phyloP scores from a whole-genome alignment of 2,329 filamentous ascomycete species.

The Diaporthe nobilis region DNA sequence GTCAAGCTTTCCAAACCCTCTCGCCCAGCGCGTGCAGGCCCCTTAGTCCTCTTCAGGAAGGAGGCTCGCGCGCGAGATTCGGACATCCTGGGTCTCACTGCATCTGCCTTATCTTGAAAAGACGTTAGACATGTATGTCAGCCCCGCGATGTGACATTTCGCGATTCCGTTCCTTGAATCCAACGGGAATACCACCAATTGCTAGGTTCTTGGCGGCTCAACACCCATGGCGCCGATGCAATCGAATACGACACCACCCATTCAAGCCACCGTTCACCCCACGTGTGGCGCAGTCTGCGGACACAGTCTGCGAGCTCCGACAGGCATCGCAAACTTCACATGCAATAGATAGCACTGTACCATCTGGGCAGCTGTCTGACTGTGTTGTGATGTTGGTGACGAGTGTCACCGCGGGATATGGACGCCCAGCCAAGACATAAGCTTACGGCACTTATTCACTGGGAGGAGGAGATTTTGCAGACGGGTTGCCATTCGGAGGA shows the following conservation, averaged over 20 bases:
- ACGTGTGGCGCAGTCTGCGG: slow-evolving; percentile 25
- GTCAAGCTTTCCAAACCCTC: slow-evolving; percentile 7
- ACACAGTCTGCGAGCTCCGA: slow-evolving; percentile 6
- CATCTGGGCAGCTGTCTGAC: slow-evolving; percentile 6
- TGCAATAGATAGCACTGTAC: neutral
- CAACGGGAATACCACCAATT: neutral
- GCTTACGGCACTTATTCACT: neutral
- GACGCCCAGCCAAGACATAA: neutral
- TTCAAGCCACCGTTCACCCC: slow-evolving; percentile 24
- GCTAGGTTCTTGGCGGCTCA: neutral
- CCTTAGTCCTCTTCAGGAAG: slow-evolving; percentile 26
- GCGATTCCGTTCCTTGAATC: neutral
- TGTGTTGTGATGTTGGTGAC: neutral
- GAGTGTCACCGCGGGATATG: neutral
- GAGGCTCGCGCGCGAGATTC: slow-evolving; percentile 14
- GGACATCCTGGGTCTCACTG: slow-evolving; percentile 30
- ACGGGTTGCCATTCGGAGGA: neutral
- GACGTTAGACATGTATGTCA: slow-evolving; percentile 26
- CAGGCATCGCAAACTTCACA: neutral
- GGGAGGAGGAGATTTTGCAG: neutral
- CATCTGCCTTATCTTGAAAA: slow-evolving; percentile 13
- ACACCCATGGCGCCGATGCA: slow-evolving; percentile 11
- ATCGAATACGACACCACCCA: slow-evolving; percentile 30
- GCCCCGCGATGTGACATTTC: slow-evolving; percentile 20
- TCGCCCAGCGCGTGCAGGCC: slow-evolving; percentile 9